phyloP scores from a whole-genome alignment of 2,329 filamentous ascomycete species.

The Trichoderma sp. region DNA sequence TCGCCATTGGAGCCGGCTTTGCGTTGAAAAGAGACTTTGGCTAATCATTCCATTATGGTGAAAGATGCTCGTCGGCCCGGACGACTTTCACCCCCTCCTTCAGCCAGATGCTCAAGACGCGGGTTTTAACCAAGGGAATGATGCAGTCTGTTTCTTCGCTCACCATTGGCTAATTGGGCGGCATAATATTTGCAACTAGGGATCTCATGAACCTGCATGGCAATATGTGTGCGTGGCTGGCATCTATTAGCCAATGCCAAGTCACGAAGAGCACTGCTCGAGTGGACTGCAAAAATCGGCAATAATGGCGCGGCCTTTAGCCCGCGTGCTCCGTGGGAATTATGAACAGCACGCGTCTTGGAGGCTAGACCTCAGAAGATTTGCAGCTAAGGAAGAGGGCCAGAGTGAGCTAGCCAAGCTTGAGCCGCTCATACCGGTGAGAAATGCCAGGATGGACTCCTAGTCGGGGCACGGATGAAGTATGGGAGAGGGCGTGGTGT shows the following conservation, averaged over 20 bases:
- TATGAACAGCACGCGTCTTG: background rate
- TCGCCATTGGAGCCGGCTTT: background rate
- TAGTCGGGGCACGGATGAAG: background rate
- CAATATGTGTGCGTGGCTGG: background rate
- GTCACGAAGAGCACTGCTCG: background rate
- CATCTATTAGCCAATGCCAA: background rate
- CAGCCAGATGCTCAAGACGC: too few species aligned
- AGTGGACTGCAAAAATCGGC: background rate
- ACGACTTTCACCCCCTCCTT: background rate
- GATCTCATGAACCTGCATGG: background rate
- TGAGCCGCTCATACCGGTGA: background rate
- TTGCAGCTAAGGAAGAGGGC: background rate
- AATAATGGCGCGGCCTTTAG: conserved; percentile 1
- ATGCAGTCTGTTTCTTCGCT: background rate
- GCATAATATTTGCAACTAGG: background rate
- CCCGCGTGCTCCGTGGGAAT: background rate
- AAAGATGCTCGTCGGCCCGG: background rate
- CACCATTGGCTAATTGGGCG: background rate
- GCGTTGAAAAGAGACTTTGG: background rate
- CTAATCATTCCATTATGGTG: background rate
- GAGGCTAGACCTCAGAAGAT: background rate
- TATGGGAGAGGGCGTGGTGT: background rate
- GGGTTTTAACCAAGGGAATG: background rate
- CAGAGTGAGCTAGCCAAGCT: background rate
- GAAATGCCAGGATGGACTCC: background rate